A percentile compares a stretch with the other conserved stretches of the same genome.
Evolutionary conservation across 306 rosid genomes (phyloP).

Genomic region (Acacia crassicarpa): DNA sequence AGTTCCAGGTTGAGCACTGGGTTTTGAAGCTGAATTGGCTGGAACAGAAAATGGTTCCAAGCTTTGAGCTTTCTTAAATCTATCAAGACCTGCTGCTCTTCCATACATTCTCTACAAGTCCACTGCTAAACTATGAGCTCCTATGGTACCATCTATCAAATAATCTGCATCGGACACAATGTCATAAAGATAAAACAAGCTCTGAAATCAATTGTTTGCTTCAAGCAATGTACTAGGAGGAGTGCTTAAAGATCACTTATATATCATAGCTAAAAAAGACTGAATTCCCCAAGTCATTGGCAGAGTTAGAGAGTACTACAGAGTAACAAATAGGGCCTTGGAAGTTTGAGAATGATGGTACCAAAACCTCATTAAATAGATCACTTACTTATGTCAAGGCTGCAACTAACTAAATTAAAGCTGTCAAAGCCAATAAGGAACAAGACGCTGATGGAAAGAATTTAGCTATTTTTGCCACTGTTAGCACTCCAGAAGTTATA

Average conservation of each 20-base stretch:
- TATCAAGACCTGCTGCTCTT: slow-evolving; percentile 83
- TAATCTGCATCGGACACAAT: slow-evolving; percentile 38
- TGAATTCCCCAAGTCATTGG: slow-evolving; percentile 47
- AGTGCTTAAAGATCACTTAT: too few relatives aligned
- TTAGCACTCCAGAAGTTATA: background rate
- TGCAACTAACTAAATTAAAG: slow-evolving; percentile 56
- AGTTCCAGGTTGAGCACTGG: slow-evolving; percentile 40
- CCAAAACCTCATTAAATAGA: slow-evolving; percentile 51
- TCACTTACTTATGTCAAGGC: slow-evolving; percentile 1
- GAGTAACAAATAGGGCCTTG: slow-evolving; percentile 65
- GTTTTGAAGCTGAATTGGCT: slow-evolving; percentile 47
- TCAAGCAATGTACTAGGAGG: background rate
- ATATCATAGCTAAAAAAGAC: too few relatives aligned
- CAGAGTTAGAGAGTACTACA: slow-evolving; percentile 72
- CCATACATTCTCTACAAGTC: slow-evolving; percentile 71
- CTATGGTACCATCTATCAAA: slow-evolving; percentile 35
- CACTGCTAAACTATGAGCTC: slow-evolving; percentile 30
- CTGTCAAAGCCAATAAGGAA: too few relatives aligned
- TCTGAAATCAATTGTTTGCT: background rate
- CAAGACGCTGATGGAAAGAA: too few relatives aligned
- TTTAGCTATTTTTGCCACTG: slow-evolving; percentile 34
- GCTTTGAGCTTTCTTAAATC: slow-evolving; percentile 92
- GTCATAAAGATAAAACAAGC: slow-evolving; percentile 21
- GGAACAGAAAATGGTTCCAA: slow-evolving; percentile 83
- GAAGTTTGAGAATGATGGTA: slow-evolving; percentile 61